Base-by-base conservation (phyloP, 768 basidiomycete genomes). In the Tricholoma hemisulphureum region DNA sequence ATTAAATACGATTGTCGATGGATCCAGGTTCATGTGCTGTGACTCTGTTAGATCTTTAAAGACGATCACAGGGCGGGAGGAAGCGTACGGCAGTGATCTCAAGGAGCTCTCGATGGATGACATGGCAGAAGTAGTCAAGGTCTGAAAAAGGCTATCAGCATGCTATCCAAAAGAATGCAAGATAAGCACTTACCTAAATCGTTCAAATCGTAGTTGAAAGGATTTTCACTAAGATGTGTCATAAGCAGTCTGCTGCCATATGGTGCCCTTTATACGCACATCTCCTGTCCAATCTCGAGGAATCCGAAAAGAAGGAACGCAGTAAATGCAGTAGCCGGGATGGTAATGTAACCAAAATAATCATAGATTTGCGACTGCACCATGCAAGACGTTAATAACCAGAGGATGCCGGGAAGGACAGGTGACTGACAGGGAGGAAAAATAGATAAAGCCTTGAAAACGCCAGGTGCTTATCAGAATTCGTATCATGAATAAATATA, bases 261-360 rank as follows among this genome's bases (percentile, higher is more conserved):
- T 14, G n/a, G n/a, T n/a, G n/a, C n/a, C n/a, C 35, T 34, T 21
- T 23, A 31, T 20, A 63, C 75, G 8, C 56, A 81, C 84, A 86
- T 86, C 65, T 86, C 85, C 64, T 85, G 83, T 20, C 85, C 84
- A 55, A 86, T 86, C 64, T 87, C 85, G 23, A 88, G 76, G 79
- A 88, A 86, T 35, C 85, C 85, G 28, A 85, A 74, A 35, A 85
- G 77, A 41, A 87, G 65, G 79, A 86, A 86, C 0, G 84, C 77
- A 6, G 85, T 79, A 61, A 86, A 86, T 2, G 83, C 82, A 2
- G 85, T 85, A 14, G 75, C 84, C 6, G 84, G 84, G 56, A 88
- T 86, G 3, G 83, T 84, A 51, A 77, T 54, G 63, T 74, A 79
- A 50, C 70, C 67, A 65, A 82, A 73, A 6, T 69, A 58, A 31